Evolutionary conservation across 768 basidiomycete species (phyloP).

Genomic region (Lentinula sp.): DNA sequence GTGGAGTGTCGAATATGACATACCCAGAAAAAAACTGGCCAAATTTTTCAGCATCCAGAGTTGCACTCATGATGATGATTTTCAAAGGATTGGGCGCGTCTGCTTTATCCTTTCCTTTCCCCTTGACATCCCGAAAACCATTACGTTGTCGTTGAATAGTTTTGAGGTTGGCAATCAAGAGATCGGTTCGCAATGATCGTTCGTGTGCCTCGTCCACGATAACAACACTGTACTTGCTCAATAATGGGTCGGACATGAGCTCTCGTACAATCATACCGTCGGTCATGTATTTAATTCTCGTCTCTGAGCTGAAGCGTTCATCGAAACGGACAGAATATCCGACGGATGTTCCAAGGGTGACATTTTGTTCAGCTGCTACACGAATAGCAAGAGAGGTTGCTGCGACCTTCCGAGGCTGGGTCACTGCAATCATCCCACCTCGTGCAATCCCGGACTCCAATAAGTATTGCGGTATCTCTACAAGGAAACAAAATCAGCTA

Average conservation of each 20-base stretch:
- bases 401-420: conserved; percentile 93
- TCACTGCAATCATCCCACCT: conserved; percentile 79
- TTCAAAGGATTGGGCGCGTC: conserved; percentile 63
- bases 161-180: conserved; percentile 89
- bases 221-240: conserved; percentile 81
- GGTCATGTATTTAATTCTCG: conserved; percentile 92
- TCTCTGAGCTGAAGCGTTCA: conserved; percentile 63
- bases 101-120: conserved; percentile 35
- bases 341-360: conserved; percentile 66
- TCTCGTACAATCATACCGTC: conserved; percentile 98
- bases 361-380: conserved; percentile 80
- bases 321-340: conserved; percentile 98
- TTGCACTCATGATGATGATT: conserved; percentile 96
- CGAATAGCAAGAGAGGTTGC: conserved; percentile 91
- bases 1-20: neutral
- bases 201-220: conserved; percentile 98
- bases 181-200: conserved; percentile 88
- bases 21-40: conserved; percentile 82
- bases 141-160: conserved; percentile 69
- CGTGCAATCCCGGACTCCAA: conserved; percentile 74
- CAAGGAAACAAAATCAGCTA: neutral
- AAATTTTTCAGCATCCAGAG: conserved; percentile 93
- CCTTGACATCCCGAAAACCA: conserved; percentile 25
- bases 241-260: conserved; percentile 69
- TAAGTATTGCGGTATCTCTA: conserved; percentile 96